A percentile compares a stretch with the other conserved stretches of the same genome.
Conservation (phyloP, 768 basidiomycete genomes). For the Hysterangium stoloniferum region DNA sequence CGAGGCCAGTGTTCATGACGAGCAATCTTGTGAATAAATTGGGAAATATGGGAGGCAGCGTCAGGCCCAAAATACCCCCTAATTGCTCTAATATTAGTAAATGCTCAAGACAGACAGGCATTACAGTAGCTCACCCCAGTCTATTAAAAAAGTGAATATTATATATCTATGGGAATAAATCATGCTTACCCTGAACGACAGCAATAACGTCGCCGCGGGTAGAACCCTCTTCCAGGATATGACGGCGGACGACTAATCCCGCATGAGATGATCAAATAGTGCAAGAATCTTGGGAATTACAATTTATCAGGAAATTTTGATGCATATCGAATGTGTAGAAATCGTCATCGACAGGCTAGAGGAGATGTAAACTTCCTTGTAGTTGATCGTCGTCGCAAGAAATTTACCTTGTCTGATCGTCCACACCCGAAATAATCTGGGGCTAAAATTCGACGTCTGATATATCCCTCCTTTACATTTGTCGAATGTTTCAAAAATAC, state of each 20-base stretch:
- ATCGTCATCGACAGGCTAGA: conserved; percentile 8
- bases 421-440: conserved; percentile 11
- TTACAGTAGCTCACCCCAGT: conserved; percentile 8
- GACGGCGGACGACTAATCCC: conserved; percentile 4
- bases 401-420: conserved; percentile 9
- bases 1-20: conserved; percentile 10
- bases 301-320: conserved; percentile 8
- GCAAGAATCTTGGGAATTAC: neutral
- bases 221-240: conserved; percentile 5
- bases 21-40: conserved; percentile 8
- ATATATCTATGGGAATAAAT: neutral
- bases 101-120: neutral
- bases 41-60: conserved; percentile 9
- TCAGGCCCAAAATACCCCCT: conserved; percentile 11
- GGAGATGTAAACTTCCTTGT: too few relatives aligned
- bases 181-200: conserved; percentile 6
- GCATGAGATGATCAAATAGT: neutral
- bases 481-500: conserved; percentile 9
- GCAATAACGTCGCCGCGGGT: conserved; percentile 5
- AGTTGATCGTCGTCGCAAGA: neutral
- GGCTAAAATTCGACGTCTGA: conserved; percentile 8
- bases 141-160: neutral
- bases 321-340: conserved; percentile 11
- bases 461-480: neutral
- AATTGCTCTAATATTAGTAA: neutral